These are phyloP conservation scores for Xylaria sp. DNA, from an alignment of 2,329 filamentous ascomycete species.

Conservation along the genomic window DNA sequence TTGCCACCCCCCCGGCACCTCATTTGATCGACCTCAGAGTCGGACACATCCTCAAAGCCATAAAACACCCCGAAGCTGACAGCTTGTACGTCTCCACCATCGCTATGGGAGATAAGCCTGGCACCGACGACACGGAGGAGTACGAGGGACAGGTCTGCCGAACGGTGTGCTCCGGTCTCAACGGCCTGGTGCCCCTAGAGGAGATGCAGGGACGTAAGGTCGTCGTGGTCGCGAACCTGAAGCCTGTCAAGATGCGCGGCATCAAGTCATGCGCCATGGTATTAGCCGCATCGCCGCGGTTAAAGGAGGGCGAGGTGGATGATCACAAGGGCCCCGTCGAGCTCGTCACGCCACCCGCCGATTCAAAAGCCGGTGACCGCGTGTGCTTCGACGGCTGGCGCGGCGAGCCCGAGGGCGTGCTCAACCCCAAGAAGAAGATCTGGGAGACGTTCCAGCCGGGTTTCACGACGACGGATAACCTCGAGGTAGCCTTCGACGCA, in stretches of 20 bases:
- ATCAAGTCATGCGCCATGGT: slow-evolving; percentile 84
- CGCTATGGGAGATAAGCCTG: slow-evolving; percentile 87
- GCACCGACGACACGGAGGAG: slow-evolving; percentile 88
- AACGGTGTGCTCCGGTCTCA: slow-evolving; percentile 96
- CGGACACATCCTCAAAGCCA: slow-evolving; percentile 95
- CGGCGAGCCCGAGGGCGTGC: slow-evolving; percentile 88
- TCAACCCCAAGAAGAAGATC: slow-evolving; percentile 99
- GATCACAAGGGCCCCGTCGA: slow-evolving; percentile 92
- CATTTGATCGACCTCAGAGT: slow-evolving; percentile 93
- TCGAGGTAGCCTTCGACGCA: slow-evolving; percentile 90
- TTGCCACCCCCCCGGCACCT: slow-evolving; percentile 81
- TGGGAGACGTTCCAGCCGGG: slow-evolving; percentile 98
- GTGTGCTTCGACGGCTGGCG: slow-evolving; percentile 96
- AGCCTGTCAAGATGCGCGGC: slow-evolving; percentile 99
- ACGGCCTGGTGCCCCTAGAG: slow-evolving; percentile 89
- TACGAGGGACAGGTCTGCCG: slow-evolving; percentile 91
- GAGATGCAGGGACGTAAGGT: slow-evolving; percentile 98
- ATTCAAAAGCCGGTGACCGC: slow-evolving; percentile 82
- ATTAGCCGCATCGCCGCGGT: slow-evolving; percentile 86
- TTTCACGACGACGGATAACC: slow-evolving; percentile 84
- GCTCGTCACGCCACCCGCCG: slow-evolving; percentile 84
- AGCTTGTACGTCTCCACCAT: slow-evolving; percentile 96
- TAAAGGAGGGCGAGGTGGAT: slow-evolving; percentile 83
- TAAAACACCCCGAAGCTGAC: slow-evolving; percentile 96
- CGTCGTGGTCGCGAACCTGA: slow-evolving; percentile 95